Percentiles rank a stretch among this genome's conserved stretches.
These are phyloP conservation scores for Ophiostoma sp. DNA, from an alignment of 2,329 filamentous ascomycete species.

Conservation along the genomic window DNA sequence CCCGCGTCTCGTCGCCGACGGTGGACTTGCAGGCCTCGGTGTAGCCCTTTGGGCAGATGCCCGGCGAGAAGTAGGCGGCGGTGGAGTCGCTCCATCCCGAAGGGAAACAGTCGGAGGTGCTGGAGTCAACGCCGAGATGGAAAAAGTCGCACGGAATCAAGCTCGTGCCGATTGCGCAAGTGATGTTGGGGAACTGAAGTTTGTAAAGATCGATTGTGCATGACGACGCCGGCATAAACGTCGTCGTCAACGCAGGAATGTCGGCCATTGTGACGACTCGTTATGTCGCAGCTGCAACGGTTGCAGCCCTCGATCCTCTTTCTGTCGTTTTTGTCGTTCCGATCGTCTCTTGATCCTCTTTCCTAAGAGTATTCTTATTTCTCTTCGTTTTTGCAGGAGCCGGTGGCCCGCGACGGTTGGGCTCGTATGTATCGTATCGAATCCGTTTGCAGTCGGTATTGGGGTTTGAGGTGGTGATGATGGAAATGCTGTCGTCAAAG, in stretches of 20 bases:
- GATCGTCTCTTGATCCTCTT: not conserved
- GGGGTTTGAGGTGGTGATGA: not conserved
- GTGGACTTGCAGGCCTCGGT: not conserved
- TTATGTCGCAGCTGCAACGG: not conserved
- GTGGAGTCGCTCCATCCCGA: slow-evolving; percentile 3
- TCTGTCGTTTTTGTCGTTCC: not conserved
- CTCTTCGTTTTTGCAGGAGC: not conserved
- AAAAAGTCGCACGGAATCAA: slow-evolving; percentile 3
- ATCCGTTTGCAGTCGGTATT: not conserved
- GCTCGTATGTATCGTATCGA: not conserved
- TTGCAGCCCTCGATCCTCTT: not conserved
- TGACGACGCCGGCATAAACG: slow-evolving; percentile 21
- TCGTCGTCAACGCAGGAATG: slow-evolving; percentile 21
- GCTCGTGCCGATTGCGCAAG: not conserved
- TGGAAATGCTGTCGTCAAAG: not conserved
- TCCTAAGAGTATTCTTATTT: not conserved
- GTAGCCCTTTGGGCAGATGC: slow-evolving; percentile 26
- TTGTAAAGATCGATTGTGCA: slow-evolving; percentile 22
- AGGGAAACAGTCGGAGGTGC: slow-evolving; percentile 18
- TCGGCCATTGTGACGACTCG: not conserved
- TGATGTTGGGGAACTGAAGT: not conserved
- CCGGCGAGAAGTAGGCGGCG: slow-evolving; percentile 23
- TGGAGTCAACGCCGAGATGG: slow-evolving; percentile 20
- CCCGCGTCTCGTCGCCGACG: slow-evolving; percentile 3
- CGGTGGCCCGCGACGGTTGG: not conserved